Evolutionary conservation across 108 stramenopile species (phyloP), one percentile per base, ranked within the genome.

Genomic region (Epipyxis sp.): DNA sequence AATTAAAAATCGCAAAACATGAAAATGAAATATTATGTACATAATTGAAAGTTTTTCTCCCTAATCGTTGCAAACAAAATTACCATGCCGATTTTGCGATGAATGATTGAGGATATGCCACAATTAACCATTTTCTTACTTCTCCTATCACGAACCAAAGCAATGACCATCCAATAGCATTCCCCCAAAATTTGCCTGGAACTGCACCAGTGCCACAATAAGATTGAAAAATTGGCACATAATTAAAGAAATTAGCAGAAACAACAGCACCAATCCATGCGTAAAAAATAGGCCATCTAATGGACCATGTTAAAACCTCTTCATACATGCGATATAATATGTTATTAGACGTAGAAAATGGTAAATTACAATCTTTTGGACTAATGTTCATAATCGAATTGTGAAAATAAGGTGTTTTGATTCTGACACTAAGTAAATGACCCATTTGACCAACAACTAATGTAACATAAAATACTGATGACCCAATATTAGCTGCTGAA

Each of bases 181-280:
- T 57, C 25, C 54, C 54, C 54, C 54, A 57, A 25, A 20, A 57
- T 25, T 57, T 57, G 54, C 54, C 54, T 20, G 54, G 54, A 16
- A 57, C 54, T 25, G 25, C 54, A 57, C 54, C 54, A 25, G 54
- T 57, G 25, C 54, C 54, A 25, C 54, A 57, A 25, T 57, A 57
- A 16, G 16, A 25, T 25, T 57, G 54, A 25, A 57, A 57, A 25
- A 57, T 25, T 57, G 54, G 54, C 16, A 57, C 25, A 25, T 57
- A 57, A 57, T 57, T 57, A 25, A 57, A 57, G 54, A 57, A 57
- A 57, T 57, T 57, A 25, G 54, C 54, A 57, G 54, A 20, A 16
- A 57, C 20, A 57, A 57, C 25, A 25, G 54, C 25, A 25, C 54
- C 54, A 25, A 16, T 20, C 54, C 54, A 57, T 16, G 54, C 54